Evolutionary conservation across 768 basidiomycete species (phyloP).

Genomic region (Vararia minispora): DNA sequence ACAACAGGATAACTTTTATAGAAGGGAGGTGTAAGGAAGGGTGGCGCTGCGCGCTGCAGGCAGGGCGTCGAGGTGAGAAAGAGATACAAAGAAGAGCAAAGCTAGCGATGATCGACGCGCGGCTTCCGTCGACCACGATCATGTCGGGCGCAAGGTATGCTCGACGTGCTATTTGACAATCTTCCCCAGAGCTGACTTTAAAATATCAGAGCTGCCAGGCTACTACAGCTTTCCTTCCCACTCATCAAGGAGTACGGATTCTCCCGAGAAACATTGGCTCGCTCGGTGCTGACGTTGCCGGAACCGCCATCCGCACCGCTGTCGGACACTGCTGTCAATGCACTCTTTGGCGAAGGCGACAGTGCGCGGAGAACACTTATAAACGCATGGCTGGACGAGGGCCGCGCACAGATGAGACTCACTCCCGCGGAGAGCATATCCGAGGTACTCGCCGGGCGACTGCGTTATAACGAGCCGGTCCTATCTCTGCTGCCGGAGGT

Average conservation of each 20-base stretch:
- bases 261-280: conserved; percentile 57
- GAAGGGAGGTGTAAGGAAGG: background rate
- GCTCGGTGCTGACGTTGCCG: conserved; percentile 47
- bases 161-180: background rate
- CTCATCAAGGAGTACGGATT: conserved; percentile 62
- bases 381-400: conserved; percentile 66
- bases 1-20: conserved; percentile 1
- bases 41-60: background rate
- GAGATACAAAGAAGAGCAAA: too few relatives aligned
- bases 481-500: conserved; percentile 60
- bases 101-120: conserved; percentile 10
- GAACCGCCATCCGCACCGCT: conserved; percentile 45
- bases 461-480: conserved; percentile 60
- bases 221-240: conserved; percentile 53
- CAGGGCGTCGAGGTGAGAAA: background rate
- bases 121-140: too few relatives aligned
- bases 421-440: conserved; percentile 25
- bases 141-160: background rate
- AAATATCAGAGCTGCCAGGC: conserved; percentile 14
- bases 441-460: conserved; percentile 41
- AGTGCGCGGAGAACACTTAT: conserved; percentile 54
- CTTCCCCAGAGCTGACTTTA: conserved; percentile 1
- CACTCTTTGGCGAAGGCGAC: conserved; percentile 64
- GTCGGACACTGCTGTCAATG: conserved; percentile 56
- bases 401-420: conserved; percentile 37